Evolutionary conservation across 306 rosid genomes (phyloP), one percentile per base, ranked within the genome.

Genomic region (Begonia peltatifolia): DNA sequence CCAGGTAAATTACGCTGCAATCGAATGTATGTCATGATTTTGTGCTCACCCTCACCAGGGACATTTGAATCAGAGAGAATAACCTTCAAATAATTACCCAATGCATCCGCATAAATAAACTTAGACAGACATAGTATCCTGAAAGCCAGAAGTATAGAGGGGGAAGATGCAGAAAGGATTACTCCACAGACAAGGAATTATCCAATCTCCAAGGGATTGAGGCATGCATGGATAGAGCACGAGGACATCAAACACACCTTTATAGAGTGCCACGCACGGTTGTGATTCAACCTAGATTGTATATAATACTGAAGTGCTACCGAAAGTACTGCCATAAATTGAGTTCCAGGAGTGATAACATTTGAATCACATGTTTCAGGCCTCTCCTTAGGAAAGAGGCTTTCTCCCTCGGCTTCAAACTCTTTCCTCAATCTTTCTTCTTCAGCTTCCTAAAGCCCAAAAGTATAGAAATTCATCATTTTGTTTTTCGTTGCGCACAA

Each of bases 271-370:
- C 99, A 92, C 22, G 96, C 99, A 62, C 94, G 94, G 60, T 92
- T 96, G 43, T 79, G 86, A 79, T 92, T 92, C 68, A 92, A 57
- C 70, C 99, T 77, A 49, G 83, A 87, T 77, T 92, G 99, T 61
- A 83, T 15, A 66, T 86, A 92, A 72, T 92, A 92, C 79, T 92
- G 96, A 70, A 92, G 74, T 43, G 96, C 94, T 57, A 87, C 50
- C 1, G 99, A 86, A 55, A 92, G 47, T 65, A 83, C 99, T 69
- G 65, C 87, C 99, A 92, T 92, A 67, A 92, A 86, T 57, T 82
- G 88, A 69, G 99, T 92, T 77, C 99, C 96, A 9, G 99, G 99
- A 14, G 99, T 92, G 59, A 86, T 92, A 47, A 92, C 87, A 83
- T 92, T 92, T 9, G 96, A 92, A 81, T 92, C 96, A 52, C 74